Conservation (phyloP, 2,329 filamentous ascomycete genomes). For the Ceratocystis colombiana region DNA sequence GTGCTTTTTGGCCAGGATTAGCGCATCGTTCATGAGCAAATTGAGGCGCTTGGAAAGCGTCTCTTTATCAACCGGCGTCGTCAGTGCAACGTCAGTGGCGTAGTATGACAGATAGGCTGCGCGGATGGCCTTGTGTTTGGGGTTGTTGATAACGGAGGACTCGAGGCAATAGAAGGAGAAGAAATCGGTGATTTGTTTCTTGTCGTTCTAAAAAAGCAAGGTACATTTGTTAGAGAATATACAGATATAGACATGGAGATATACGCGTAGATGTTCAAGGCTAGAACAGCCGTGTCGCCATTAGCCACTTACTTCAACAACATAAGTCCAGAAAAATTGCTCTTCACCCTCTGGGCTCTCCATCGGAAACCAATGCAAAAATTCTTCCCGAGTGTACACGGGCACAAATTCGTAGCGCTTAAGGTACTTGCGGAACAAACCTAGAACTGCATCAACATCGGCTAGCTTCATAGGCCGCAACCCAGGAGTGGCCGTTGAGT, state of each 20-base stretch:
- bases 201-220: constrained; percentile 38
- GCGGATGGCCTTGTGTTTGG: constrained; percentile 66
- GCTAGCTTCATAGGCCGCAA: constrained; percentile 69
- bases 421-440: constrained; percentile 67
- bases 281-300: background rate
- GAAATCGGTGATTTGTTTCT: constrained; percentile 85
- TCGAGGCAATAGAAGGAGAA: constrained; percentile 95
- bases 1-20: constrained; percentile 73
- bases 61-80: constrained; percentile 41
- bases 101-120: constrained; percentile 98
- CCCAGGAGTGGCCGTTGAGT: constrained; percentile 59
- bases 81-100: constrained; percentile 68
- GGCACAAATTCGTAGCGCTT: constrained; percentile 75
- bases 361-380: constrained; percentile 65
- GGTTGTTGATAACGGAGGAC: constrained; percentile 77
- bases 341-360: constrained; percentile 61
- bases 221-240: constrained; percentile 19
- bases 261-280: background rate
- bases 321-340: constrained; percentile 87
- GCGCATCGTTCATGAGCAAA: constrained; percentile 66
- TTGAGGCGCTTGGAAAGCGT: constrained; percentile 73
- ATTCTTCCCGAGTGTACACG: constrained; percentile 67
- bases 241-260: background rate
- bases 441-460: constrained; percentile 66
- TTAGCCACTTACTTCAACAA: constrained; percentile 56